Evolutionary conservation across 306 rosid genomes (phyloP).

Genomic region (Macrotyloma uniflorum): DNA sequence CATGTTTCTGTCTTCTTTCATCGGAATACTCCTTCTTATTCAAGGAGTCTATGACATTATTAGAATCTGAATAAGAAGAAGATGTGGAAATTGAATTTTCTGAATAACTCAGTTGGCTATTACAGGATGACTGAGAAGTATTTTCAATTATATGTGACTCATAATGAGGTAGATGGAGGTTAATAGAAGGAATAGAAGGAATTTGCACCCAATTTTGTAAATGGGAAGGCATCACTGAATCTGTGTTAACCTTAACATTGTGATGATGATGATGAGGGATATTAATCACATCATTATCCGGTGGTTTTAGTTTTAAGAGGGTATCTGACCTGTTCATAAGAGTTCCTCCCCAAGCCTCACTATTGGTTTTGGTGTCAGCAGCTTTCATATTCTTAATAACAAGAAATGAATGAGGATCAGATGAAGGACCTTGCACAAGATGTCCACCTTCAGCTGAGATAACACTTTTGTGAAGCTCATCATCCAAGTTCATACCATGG

Average conservation of each 20-base stretch:
- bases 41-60: background rate
- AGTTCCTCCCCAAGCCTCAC: conserved; percentile 37
- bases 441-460: conserved; percentile 46
- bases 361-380: conserved; percentile 17
- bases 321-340: conserved; percentile 24
- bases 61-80: conserved; percentile 48
- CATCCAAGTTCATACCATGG: conserved; percentile 45
- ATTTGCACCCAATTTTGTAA: conserved; percentile 49
- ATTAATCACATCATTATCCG: too few species aligned
- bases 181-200: background rate
- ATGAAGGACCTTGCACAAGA: conserved; percentile 47
- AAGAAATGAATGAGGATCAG: conserved; percentile 20
- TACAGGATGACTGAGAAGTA: conserved; percentile 37
- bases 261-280: conserved; percentile 24
- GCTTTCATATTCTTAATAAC: conserved; percentile 37
- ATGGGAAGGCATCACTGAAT: conserved; percentile 42
- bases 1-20: conserved; percentile 49
- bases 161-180: conserved; percentile 1
- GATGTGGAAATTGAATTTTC: conserved; percentile 45
- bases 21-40: conserved; percentile 43
- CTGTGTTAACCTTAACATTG: conserved; percentile 7
- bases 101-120: conserved; percentile 38
- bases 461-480: conserved; percentile 45
- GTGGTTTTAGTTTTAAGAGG: conserved; percentile 13
- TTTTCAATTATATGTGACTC: background rate